phyloP scores from a whole-genome alignment of 2,329 filamentous ascomycete species.

The Penicillium concentricum region DNA sequence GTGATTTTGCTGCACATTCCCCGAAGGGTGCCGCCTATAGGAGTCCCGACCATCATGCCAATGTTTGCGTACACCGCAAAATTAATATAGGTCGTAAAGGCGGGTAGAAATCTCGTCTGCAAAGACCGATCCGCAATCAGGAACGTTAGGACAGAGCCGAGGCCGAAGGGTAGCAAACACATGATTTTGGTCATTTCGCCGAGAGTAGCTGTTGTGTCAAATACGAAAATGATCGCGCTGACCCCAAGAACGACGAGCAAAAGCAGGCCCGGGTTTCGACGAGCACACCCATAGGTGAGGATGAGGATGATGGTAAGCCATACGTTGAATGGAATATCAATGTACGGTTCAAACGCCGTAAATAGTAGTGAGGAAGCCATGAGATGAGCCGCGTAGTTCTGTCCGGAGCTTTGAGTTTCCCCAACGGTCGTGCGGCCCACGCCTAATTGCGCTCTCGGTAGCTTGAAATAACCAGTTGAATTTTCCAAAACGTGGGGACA shows the following conservation, averaged over 20 bases:
- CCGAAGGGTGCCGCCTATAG: conserved; percentile 21
- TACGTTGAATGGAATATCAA: conserved; percentile 24
- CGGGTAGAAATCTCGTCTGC: conserved; percentile 18
- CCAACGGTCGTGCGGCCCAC: no score
- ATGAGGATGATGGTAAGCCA: conserved; percentile 22
- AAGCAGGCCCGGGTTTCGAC: conserved; percentile 15
- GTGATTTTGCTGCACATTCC: conserved; percentile 17
- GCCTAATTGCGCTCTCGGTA: no score
- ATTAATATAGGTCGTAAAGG: conserved; percentile 23
- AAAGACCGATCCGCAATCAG: conserved; percentile 13
- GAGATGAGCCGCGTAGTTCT: background rate
- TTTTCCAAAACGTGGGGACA: background rate
- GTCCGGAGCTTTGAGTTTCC: background rate
- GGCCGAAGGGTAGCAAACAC: background rate
- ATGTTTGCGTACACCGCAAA: conserved; percentile 25
- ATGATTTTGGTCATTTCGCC: background rate
- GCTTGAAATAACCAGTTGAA: no score
- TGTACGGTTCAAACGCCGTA: conserved; percentile 4
- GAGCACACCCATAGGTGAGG: conserved; percentile 20
- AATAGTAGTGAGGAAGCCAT: background rate
- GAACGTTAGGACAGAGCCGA: background rate
- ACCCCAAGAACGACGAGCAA: background rate
- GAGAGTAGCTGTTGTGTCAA: background rate
- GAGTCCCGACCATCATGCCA: conserved; percentile 22
- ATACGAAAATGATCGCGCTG: background rate